Base-by-base conservation (phyloP, 2,329 filamentous ascomycete species). In the Coniochaeta sp. region DNA sequence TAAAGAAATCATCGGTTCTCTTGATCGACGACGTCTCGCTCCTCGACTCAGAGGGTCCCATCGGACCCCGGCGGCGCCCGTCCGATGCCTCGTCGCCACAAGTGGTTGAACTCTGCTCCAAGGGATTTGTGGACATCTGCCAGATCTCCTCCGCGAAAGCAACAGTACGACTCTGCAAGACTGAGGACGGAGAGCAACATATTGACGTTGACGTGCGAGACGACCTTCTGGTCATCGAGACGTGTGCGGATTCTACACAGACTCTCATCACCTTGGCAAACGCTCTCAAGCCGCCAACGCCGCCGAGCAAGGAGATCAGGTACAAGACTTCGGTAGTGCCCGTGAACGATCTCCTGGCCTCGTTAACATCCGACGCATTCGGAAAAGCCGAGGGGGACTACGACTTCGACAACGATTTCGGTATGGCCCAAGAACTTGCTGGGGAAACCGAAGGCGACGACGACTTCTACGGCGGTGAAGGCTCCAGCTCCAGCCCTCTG, bases 181-280 rank as follows among this genome's bases (percentile, higher is more conserved):
- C 81, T 44, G 77, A 77, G 1, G 81, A 86, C 38, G 83, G 81
- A 0, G 80, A 86, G 32, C 89, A 87, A 64, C 83, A 85, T 44
- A 74, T 97, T 16, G 88, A 95, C 65, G 81, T 97, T 1, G 90
- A 96, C 64, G 77, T 98, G 55, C 86, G 86, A 62, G 93, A 96
- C 68, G 89, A 96, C 64, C 80, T 99, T 1, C 80, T 99, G 58
- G 88, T 99, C 36, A 77, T 99, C 7, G 95, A 99, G 73, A 96
- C 93, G 1, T 99, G 96, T 68, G 95, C 95, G 32, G 95, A 99
- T 73, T 99, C 95, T 1, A 98, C 92, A 0, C 92, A 97, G 71
- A 99, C 95, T 0, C 80, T 99, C 16, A 88, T 96, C 58, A 81
- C 84, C 1, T 82, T 96, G 47, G 76, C 93, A 17, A 91, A 89